phyloP scores from a whole-genome alignment of 208 protist species.

The Crithidia acanthocephali region DNA sequence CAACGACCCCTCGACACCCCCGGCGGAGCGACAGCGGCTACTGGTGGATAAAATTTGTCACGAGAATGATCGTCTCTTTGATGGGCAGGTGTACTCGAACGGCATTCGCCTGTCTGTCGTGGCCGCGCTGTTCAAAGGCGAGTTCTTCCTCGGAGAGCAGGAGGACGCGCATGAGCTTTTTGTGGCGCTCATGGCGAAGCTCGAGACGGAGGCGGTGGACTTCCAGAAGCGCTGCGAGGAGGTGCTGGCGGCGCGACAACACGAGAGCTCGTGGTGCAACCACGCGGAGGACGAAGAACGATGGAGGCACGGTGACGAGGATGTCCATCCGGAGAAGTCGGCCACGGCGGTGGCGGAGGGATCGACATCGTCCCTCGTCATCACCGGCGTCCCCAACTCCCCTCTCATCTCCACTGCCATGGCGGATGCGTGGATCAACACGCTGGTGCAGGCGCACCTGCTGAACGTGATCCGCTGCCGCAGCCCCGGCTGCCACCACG shows the following conservation, averaged over 20 bases:
- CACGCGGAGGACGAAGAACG: background rate
- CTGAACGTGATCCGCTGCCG: slow-evolving; percentile 86
- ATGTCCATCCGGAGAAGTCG: background rate
- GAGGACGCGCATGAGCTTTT: slow-evolving; percentile 90
- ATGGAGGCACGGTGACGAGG: background rate
- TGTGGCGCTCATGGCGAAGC: slow-evolving; percentile 55
- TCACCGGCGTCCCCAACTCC: background rate
- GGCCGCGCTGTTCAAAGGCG: slow-evolving; percentile 36
- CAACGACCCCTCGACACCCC: slow-evolving; percentile 4
- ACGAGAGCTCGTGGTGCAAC: background rate
- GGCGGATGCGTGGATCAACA: slow-evolving; percentile 67
- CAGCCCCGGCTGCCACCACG: slow-evolving; percentile 57
- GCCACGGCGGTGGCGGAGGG: background rate
- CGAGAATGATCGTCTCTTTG: slow-evolving; percentile 22
- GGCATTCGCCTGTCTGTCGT: slow-evolving; percentile 35
- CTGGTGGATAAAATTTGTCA: slow-evolving; percentile 25
- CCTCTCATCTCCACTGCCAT: slow-evolving; percentile 17
- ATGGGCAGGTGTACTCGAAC: slow-evolving; percentile 28
- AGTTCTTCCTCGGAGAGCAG: slow-evolving; percentile 80
- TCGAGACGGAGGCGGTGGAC: slow-evolving; percentile 69
- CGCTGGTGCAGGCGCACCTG: slow-evolving; percentile 58
- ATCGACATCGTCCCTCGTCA: background rate
- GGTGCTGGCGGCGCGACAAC: slow-evolving; percentile 1
- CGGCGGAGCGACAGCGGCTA: slow-evolving; percentile 17
- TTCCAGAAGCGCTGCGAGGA: slow-evolving; percentile 36